Percentiles rank a stretch among this genome's conserved stretches.
phyloP scores from a whole-genome alignment of 352 stramenopile genomes.

The Albugo laibachii region DNA sequence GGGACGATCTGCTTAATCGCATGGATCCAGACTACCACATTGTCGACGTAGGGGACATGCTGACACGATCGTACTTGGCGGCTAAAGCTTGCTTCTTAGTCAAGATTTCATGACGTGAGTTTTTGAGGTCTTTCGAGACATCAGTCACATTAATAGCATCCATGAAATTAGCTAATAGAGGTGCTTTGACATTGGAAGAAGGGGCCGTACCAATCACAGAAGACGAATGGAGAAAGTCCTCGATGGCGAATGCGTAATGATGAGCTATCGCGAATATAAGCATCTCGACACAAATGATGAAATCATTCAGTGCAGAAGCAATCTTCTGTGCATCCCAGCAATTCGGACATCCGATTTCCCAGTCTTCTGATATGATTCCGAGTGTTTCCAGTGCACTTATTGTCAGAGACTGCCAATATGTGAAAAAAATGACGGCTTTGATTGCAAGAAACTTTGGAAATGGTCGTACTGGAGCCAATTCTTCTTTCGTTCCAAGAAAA shows the following conservation, averaged over 20 bases:
- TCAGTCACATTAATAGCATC: constrained; percentile 80
- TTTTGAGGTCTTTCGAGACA: constrained; percentile 68
- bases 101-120: constrained; percentile 69
- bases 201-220: constrained; percentile 19
- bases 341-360: constrained; percentile 61
- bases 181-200: constrained; percentile 65
- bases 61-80: constrained; percentile 62
- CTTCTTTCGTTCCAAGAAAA: constrained; percentile 81
- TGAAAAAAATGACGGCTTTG: constrained; percentile 91
- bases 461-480: constrained; percentile 75
- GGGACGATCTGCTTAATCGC: too few species aligned
- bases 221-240: constrained; percentile 46
- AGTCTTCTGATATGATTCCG: constrained; percentile 70
- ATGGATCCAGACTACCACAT: constrained; percentile 7
- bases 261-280: constrained; percentile 83
- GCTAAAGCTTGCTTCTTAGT: constrained; percentile 79
- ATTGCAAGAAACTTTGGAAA: constrained; percentile 89
- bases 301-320: constrained; percentile 82
- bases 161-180: constrained; percentile 75
- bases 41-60: constrained; percentile 41
- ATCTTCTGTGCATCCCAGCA: constrained; percentile 77
- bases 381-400: constrained; percentile 79
- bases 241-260: constrained; percentile 84
- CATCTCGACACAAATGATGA: constrained; percentile 92
- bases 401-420: constrained; percentile 86